phyloP scores from a whole-genome alignment of 2,329 filamentous ascomycete genomes.

The Fusarium concolor region DNA sequence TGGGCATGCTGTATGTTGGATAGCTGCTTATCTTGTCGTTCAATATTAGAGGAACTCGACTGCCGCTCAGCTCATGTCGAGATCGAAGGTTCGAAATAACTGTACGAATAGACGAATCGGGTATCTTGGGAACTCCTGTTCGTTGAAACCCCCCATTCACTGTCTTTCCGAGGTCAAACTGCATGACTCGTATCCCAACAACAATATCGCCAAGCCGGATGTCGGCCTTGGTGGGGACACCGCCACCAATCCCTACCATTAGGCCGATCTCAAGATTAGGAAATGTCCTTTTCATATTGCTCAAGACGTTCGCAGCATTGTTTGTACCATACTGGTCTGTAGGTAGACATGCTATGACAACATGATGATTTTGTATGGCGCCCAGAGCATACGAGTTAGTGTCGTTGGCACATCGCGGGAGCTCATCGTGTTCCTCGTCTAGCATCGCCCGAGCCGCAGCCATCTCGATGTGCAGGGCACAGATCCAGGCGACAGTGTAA shows the following conservation, averaged over 20 bases:
- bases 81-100: not conserved
- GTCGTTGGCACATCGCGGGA: conserved; percentile 13
- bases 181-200: conserved; percentile 43
- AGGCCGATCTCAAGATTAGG: conserved; percentile 37
- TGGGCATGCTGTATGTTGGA: rapidly evolving
- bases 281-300: conserved; percentile 55
- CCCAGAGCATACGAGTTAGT: conserved; percentile 38
- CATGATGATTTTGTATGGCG: conserved; percentile 33
- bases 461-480: conserved; percentile 44
- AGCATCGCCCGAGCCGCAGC: conserved; percentile 47
- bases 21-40: rapidly evolving
- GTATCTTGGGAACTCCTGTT: rapidly evolving
- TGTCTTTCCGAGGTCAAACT: conserved; percentile 42
- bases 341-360: conserved; percentile 45
- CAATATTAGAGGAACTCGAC: rapidly evolving
- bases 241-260: conserved; percentile 47
- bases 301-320: conserved; percentile 45
- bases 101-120: rapidly evolving
- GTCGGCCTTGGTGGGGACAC: conserved; percentile 25
- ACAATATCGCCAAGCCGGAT: conserved; percentile 47
- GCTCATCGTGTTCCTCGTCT: conserved; percentile 36
- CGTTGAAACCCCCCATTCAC: rapidly evolving
- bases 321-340: conserved; percentile 36
- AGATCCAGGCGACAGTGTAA: conserved; percentile 50
- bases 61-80: rapidly evolving